Percentiles rank a stretch among this genome's conserved stretches.
Evolutionary conservation across 768 basidiomycete species (phyloP).

Genomic region (Tricholomella constricta): DNA sequence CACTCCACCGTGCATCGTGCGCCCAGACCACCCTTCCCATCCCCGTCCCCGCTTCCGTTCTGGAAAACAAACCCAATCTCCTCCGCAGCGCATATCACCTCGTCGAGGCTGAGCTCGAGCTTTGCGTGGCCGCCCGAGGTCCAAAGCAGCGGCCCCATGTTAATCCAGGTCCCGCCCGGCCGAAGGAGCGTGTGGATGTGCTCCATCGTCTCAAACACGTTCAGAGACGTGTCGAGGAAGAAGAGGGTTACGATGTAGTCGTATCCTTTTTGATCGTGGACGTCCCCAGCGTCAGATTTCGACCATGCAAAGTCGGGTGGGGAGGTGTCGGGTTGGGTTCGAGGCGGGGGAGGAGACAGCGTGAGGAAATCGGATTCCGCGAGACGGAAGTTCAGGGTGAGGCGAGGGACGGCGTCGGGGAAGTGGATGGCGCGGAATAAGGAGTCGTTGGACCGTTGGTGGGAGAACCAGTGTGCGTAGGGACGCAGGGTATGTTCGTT

Average conservation of each 20-base stretch:
- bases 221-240: slow-evolving; percentile 66
- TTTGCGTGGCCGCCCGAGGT: slow-evolving; percentile 54
- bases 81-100: slow-evolving; percentile 52
- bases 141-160: slow-evolving; percentile 71
- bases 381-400: slow-evolving; percentile 44
- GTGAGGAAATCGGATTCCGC: slow-evolving; percentile 61
- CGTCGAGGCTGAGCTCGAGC: slow-evolving; percentile 64
- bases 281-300: slow-evolving; percentile 1
- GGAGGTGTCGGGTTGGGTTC: neutral
- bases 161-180: slow-evolving; percentile 71
- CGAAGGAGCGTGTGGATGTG: slow-evolving; percentile 58
- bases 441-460: slow-evolving; percentile 51
- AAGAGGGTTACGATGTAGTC: slow-evolving; percentile 66
- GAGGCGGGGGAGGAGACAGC: slow-evolving; percentile 27
- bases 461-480: slow-evolving; percentile 71
- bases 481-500: slow-evolving; percentile 60
- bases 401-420: slow-evolving; percentile 62
- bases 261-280: slow-evolving; percentile 37
- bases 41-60: slow-evolving; percentile 25
- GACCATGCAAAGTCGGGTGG: slow-evolving; percentile 18
- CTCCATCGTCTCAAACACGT: slow-evolving; percentile 52
- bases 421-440: slow-evolving; percentile 57
- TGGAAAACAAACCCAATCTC: slow-evolving; percentile 56
- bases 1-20: slow-evolving; percentile 51
- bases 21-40: slow-evolving; percentile 22